Evolutionary conservation across 2,329 filamentous ascomycete genomes (phyloP), one percentile per base, ranked within the genome.

Genomic region (Alternaria metachromatica): DNA sequence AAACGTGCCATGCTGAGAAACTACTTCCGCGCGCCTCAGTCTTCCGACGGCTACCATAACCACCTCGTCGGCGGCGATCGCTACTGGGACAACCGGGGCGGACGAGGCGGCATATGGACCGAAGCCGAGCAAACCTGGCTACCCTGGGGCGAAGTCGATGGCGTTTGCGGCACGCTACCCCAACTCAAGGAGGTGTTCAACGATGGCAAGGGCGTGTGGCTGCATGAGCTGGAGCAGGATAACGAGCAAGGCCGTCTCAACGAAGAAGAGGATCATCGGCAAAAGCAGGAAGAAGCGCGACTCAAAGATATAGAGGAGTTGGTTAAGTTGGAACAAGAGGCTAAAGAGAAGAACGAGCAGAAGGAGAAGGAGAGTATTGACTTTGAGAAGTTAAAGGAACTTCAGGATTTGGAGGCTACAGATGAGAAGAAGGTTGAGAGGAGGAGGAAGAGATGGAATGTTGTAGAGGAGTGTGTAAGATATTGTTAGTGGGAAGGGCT

Each of bases 51-150:
- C 0, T 82, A 83, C 13, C 80, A 83, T 58, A 80, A 80, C 10
- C 80, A 82, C 0, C 77, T 82, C 7, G 76, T 82, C 0, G 85
- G 84, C 12, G 84, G 83, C 4, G 80, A 84, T 54, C 76, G 80
- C 1, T 80, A 80, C 73, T 85, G 84, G 83, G 83, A 87, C 67
- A 72, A 78, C 58, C 81, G 84, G 13, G 85, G 85, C 10, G 85
- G 85, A 0, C 80, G 79, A n/a, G 85, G 85, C 4, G 86, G 86
- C 8, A 74, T 86, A 4, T 88, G 86, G 86, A 86, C 85, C 0
- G 82, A 81, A 12, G 76, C 79, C n/a, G 80, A 80, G 20, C 78
- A 80, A 41, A 65, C 68, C 1, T 87, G 85, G 85, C 63, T 85
- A 21, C 79, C 80, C 0, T 85, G 84, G 76, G 80, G 79, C 7